Percentiles rank a stretch among this genome's conserved stretches.
Evolutionary conservation across 768 basidiomycete species (phyloP).

Genomic region (Russula brevipes): DNA sequence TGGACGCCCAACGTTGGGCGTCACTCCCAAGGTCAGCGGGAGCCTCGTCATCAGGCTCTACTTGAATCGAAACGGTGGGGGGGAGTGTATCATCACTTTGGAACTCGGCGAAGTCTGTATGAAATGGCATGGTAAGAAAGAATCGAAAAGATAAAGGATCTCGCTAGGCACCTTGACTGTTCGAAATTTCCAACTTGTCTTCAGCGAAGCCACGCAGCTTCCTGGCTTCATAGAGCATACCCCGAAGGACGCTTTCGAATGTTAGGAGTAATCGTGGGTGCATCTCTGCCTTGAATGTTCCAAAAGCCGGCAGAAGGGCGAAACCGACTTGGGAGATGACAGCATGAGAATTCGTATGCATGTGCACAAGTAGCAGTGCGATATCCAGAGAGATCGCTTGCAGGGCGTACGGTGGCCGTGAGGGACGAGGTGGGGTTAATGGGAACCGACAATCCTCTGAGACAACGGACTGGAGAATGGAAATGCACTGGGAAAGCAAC

Average conservation of each 20-base stretch:
- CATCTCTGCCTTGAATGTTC: constrained; percentile 61
- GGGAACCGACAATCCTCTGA: constrained; percentile 69
- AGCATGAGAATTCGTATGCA: constrained; percentile 47
- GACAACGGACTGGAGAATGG: constrained; percentile 57
- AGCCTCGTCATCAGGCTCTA: constrained; percentile 21
- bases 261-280: constrained; percentile 57
- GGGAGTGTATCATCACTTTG: background rate
- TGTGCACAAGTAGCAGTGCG: constrained; percentile 57
- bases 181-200: background rate
- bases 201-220: constrained; percentile 27
- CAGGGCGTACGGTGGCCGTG: constrained; percentile 68
- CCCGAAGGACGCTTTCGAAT: constrained; percentile 59
- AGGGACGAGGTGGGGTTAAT: constrained; percentile 52
- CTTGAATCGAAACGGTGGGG: constrained; percentile 25
- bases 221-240: constrained; percentile 46
- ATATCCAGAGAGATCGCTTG: constrained; percentile 69
- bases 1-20: constrained; percentile 28
- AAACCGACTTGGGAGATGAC: constrained; percentile 57
- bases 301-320: constrained; percentile 69
- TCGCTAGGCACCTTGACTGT: constrained; percentile 8
- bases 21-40: constrained; percentile 3
- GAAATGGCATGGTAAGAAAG: background rate
- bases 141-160: background rate
- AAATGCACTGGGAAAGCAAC: constrained; percentile 55
- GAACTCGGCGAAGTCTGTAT: background rate